Percentiles rank a stretch among this genome's conserved stretches.
These are phyloP conservation scores for Avena eriantha DNA, from an alignment of 176 grass and related monocot species.

Conservation along the genomic window DNA sequence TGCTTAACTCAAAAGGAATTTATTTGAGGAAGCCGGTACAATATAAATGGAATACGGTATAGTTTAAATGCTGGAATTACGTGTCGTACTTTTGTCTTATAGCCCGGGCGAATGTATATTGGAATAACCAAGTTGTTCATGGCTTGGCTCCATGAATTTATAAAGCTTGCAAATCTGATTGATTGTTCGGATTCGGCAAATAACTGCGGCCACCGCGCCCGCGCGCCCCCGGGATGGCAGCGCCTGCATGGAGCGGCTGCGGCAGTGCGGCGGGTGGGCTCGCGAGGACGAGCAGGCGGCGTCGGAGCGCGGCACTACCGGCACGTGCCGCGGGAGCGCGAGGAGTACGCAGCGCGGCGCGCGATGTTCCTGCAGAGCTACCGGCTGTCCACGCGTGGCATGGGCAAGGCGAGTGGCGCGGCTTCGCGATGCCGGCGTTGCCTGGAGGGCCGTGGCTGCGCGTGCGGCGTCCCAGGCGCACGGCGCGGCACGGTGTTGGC, in stretches of 20 bases:
- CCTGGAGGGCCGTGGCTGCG: neutral
- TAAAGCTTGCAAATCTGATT: no score
- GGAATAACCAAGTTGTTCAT: no score
- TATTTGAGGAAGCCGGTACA: no score
- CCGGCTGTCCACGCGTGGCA: constrained; percentile 38
- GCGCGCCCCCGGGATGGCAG: neutral
- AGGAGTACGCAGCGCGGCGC: constrained; percentile 44
- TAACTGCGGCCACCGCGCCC: no score
- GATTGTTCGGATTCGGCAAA: no score
- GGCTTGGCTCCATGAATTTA: no score
- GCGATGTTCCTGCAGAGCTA: constrained; percentile 66
- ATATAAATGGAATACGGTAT: no score
- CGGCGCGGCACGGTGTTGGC: neutral
- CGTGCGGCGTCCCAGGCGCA: neutral
- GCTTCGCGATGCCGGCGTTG: constrained; percentile 28
- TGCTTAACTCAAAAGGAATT: no score
- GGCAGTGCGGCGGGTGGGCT: neutral
- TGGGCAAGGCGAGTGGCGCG: constrained; percentile 21
- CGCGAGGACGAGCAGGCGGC: neutral
- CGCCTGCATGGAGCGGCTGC: neutral
- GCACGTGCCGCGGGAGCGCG: constrained; percentile 7
- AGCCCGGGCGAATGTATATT: no score
- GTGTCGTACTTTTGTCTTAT: no score
- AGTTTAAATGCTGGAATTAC: no score
- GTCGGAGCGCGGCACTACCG: neutral